These are phyloP conservation scores for Neurospora intermedia DNA, from an alignment of 495 filamentous ascomycete species.

Conservation along the genomic window DNA sequence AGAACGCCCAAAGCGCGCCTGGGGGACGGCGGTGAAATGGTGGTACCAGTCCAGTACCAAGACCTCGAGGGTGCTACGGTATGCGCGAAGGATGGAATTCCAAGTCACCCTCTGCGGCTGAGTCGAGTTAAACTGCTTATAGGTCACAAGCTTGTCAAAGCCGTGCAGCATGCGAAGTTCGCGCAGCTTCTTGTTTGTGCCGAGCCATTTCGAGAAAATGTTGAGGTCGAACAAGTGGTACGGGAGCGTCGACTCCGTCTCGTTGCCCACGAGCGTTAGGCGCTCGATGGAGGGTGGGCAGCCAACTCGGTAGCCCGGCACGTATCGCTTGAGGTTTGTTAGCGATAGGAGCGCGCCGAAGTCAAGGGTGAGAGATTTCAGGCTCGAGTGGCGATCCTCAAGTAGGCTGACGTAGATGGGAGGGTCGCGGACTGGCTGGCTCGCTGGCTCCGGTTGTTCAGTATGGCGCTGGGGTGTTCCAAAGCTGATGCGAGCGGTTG, in stretches of 20 bases:
- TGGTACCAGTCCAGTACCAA: no score
- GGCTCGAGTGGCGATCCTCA: accelerated
- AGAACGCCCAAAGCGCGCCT: no score
- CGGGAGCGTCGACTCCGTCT: accelerated
- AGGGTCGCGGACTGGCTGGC: not conserved
- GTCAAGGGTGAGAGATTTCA: not conserved
- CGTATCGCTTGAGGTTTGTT: not conserved
- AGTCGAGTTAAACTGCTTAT: not conserved
- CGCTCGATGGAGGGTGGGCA: not conserved
- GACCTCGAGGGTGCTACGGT: not conserved
- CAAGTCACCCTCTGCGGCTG: accelerated
- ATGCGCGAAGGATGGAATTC: accelerated
- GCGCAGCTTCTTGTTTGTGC: not conserved
- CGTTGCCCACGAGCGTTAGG: not conserved
- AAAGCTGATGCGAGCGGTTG: not conserved
- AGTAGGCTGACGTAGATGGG: not conserved
- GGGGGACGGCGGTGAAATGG: no score
- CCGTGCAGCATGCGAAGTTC: not conserved
- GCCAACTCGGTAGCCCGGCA: accelerated
- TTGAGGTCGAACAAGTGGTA: not conserved
- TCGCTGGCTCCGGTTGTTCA: no score
- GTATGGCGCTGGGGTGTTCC: no score
- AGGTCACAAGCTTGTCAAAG: not conserved
- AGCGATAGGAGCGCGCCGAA: not conserved
- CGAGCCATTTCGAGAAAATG: not conserved